Evolutionary conservation across 1,139 yeast species (phyloP).

Genomic region (Yamadazyma dendronema): DNA sequence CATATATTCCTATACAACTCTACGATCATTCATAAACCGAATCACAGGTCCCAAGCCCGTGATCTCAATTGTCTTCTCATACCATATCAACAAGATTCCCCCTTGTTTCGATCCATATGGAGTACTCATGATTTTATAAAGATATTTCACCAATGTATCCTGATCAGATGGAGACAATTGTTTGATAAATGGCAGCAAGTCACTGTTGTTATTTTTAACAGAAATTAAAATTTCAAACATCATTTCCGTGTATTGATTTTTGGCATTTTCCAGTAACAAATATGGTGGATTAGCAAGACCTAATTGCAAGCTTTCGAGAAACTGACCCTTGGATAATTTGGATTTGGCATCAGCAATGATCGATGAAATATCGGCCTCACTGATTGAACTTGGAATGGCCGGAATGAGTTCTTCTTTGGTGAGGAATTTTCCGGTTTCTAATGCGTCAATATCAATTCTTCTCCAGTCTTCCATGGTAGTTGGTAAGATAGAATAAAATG

Average conservation of each 20-base stretch:
- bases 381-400: slow-evolving; percentile 40
- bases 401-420: slow-evolving; percentile 66
- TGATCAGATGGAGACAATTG: slow-evolving; percentile 63
- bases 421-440: slow-evolving; percentile 76
- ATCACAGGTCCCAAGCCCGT: slow-evolving; percentile 90
- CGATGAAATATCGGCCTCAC: slow-evolving; percentile 53
- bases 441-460: slow-evolving; percentile 88
- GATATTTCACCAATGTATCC: slow-evolving; percentile 77
- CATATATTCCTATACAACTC: neutral
- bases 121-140: slow-evolving; percentile 82
- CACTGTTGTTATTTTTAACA: slow-evolving; percentile 62
- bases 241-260: slow-evolving; percentile 48
- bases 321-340: slow-evolving; percentile 70
- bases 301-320: slow-evolving; percentile 59
- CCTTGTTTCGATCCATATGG: slow-evolving; percentile 83
- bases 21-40: slow-evolving; percentile 78
- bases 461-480: slow-evolving; percentile 53
- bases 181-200: slow-evolving; percentile 60
- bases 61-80: slow-evolving; percentile 79
- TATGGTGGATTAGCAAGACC: slow-evolving; percentile 80
- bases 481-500: too few species aligned
- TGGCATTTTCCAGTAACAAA: slow-evolving; percentile 61
- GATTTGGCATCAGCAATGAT: slow-evolving; percentile 59
- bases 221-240: slow-evolving; percentile 76
- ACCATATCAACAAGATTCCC: slow-evolving; percentile 85